These are phyloP conservation scores for Lentinula sp. DNA, from an alignment of 768 basidiomycete species.

Conservation along the genomic window DNA sequence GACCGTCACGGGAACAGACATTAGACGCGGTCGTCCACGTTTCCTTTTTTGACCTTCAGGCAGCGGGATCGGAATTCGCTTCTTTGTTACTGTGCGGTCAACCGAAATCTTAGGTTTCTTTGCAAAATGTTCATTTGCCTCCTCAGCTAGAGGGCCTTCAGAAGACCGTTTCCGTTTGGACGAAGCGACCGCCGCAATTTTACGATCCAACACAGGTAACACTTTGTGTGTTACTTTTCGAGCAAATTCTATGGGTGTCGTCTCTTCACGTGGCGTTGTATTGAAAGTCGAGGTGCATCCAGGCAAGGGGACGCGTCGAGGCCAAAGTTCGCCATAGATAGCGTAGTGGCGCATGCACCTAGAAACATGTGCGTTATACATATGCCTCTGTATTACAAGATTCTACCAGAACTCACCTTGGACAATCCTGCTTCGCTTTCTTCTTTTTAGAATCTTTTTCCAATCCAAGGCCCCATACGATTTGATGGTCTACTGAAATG, in stretches of 20 bases:
- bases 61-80: background rate
- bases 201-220: slow-evolving; percentile 47
- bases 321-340: slow-evolving; percentile 72
- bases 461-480: slow-evolving; percentile 65
- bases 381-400: slow-evolving; percentile 6
- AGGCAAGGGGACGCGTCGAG: slow-evolving; percentile 49
- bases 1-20: background rate
- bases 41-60: slow-evolving; percentile 4
- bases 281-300: slow-evolving; percentile 32
- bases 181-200: slow-evolving; percentile 37
- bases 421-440: slow-evolving; percentile 65
- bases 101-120: background rate
- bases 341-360: slow-evolving; percentile 80
- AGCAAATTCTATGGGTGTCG: slow-evolving; percentile 36
- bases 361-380: background rate
- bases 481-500: slow-evolving; percentile 67
- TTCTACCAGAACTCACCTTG: slow-evolving; percentile 45
- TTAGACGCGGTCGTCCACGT: slow-evolving; percentile 1
- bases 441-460: slow-evolving; percentile 44
- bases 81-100: background rate
- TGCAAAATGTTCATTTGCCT: background rate
- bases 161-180: background rate
- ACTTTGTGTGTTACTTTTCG: slow-evolving; percentile 47
- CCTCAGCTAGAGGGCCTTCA: background rate
- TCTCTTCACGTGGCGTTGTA: slow-evolving; percentile 47